Evolutionary conservation across 208 protist species (phyloP).

Genomic region (Paratrypanosoma confusum): DNA sequence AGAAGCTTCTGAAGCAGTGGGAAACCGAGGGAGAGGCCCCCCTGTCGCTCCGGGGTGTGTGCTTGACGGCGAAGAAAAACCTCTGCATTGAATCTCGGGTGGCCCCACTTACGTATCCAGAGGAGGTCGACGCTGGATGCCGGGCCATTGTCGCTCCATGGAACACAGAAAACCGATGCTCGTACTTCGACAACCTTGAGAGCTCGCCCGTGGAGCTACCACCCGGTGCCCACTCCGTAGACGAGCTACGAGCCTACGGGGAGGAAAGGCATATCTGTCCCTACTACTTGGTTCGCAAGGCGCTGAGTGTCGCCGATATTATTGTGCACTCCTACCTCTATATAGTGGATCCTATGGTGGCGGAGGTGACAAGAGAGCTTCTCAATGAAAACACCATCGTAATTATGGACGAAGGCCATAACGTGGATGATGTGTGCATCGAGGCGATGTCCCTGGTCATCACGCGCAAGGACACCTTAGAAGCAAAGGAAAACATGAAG

Average conservation of each 20-base stretch:
- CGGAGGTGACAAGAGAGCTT: constrained; percentile 85
- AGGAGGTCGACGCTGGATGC: constrained; percentile 93
- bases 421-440: constrained; percentile 99
- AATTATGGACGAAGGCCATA: constrained; percentile 99
- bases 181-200: constrained; percentile 74
- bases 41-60: constrained; percentile 61
- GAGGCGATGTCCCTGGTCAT: constrained; percentile 96
- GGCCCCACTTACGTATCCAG: constrained; percentile 31
- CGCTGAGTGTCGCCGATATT: constrained; percentile 91
- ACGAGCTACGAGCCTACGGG: constrained; percentile 92
- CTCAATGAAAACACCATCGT: constrained; percentile 94
- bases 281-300: constrained; percentile 86
- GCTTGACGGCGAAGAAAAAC: constrained; percentile 90
- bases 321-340: constrained; percentile 99
- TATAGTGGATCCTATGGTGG: constrained; percentile 97
- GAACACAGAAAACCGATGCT: constrained; percentile 55
- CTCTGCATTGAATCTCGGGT: constrained; percentile 93
- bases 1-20: constrained; percentile 74
- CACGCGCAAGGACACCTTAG: constrained; percentile 80
- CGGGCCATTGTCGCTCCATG: constrained; percentile 90
- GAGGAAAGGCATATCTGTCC: constrained; percentile 89
- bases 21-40: constrained; percentile 34
- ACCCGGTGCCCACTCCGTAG: constrained; percentile 93
- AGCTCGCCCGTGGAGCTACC: constrained; percentile 54
- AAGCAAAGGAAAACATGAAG: constrained; percentile 74